phyloP scores from a whole-genome alignment of 2,329 filamentous ascomycete genomes.

The Dothistroma septosporum region DNA sequence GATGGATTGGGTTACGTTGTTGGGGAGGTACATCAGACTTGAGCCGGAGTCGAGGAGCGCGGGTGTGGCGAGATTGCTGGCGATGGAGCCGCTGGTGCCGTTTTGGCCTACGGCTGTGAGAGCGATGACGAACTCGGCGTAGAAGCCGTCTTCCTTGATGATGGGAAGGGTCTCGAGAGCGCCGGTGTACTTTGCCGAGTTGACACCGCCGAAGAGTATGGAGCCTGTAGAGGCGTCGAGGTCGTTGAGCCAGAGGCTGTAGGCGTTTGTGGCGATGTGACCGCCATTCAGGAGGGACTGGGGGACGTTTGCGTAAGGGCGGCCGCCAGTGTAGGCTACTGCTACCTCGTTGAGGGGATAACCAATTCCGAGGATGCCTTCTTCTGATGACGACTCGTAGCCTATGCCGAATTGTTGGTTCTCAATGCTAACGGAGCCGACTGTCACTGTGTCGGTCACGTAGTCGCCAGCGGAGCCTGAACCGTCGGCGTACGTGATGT shows the following conservation, averaged over 20 bases:
- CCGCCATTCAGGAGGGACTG: slow-evolving; percentile 60
- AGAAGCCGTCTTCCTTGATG: slow-evolving; percentile 44
- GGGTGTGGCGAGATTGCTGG: slow-evolving; percentile 42
- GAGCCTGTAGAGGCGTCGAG: slow-evolving; percentile 61
- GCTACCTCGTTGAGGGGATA: slow-evolving; percentile 76
- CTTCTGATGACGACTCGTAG: slow-evolving; percentile 53
- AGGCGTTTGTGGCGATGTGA: slow-evolving; percentile 60
- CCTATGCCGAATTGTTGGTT: slow-evolving; percentile 70
- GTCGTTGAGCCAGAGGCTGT: slow-evolving; percentile 63
- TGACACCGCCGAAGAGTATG: slow-evolving; percentile 77
- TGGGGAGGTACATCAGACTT: slow-evolving; percentile 66
- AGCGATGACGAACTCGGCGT: slow-evolving; percentile 53
- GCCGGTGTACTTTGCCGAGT: slow-evolving; percentile 68
- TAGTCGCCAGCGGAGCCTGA: slow-evolving; percentile 76
- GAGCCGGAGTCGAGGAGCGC: slow-evolving; percentile 72
- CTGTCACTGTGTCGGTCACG: slow-evolving; percentile 64
- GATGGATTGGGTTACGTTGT: slow-evolving; percentile 50
- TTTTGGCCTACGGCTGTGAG: slow-evolving; percentile 46
- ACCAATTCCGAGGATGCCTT: slow-evolving; percentile 83
- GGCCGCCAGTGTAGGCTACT: slow-evolving; percentile 52
- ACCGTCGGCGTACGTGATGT: slow-evolving; percentile 83
- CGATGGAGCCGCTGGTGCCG: slow-evolving; percentile 42
- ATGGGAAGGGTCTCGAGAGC: slow-evolving; percentile 60
- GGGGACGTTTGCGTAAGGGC: slow-evolving; percentile 58
- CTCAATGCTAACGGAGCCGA: slow-evolving; percentile 53